phyloP scores from a whole-genome alignment of 2,329 filamentous ascomycete species.

The Ophiostoma perfectum region DNA sequence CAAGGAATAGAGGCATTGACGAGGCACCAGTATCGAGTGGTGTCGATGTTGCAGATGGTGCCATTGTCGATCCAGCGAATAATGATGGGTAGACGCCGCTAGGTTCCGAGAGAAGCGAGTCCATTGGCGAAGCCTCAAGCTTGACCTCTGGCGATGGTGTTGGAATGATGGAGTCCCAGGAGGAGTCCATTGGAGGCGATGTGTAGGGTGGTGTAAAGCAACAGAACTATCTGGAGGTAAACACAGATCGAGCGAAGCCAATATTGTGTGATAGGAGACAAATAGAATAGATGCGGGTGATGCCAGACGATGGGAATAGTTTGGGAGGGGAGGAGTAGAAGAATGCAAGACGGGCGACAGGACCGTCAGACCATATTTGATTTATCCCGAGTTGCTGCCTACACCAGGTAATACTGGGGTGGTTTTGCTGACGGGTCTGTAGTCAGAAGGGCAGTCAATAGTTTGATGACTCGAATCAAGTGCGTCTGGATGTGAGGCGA shows the following conservation, averaged over 20 bases:
- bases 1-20: not conserved
- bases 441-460: not conserved
- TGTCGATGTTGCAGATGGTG: constrained; percentile 38
- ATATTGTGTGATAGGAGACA: not conserved
- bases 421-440: constrained; percentile 15
- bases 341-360: not conserved
- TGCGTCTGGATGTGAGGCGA: not conserved
- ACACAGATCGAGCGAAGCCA: not conserved
- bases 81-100: constrained; percentile 28
- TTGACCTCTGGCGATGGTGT: constrained; percentile 43
- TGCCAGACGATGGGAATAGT: not conserved
- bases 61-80: constrained; percentile 42
- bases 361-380: not conserved
- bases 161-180: constrained; percentile 12
- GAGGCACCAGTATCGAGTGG: not conserved
- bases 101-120: constrained; percentile 49
- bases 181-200: constrained; percentile 22
- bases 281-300: too few relatives aligned
- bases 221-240: not conserved
- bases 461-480: not conserved
- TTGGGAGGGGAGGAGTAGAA: not conserved
- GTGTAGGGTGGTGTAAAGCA: not conserved
- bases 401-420: constrained; percentile 13
- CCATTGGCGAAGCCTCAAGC: constrained; percentile 50
- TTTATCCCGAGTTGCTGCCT: constrained; percentile 23